Evolutionary conservation across 1,284 basidiomycete species (phyloP).

Genomic region (Ceratorhiza oryzae-sativae): DNA sequence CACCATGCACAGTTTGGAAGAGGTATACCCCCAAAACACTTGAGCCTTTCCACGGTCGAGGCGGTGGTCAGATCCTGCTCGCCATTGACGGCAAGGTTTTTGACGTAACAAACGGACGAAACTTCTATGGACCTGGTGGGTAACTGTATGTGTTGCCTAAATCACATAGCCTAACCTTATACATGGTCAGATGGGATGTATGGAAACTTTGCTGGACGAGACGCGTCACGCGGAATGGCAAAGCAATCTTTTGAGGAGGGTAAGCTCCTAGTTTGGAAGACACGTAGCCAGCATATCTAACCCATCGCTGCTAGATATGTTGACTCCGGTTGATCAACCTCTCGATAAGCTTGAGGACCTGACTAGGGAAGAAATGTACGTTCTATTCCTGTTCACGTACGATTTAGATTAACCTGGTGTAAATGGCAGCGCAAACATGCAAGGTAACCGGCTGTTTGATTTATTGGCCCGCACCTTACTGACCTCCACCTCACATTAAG

Average conservation of each 20-base stretch:
- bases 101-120: constrained; percentile 86
- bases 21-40: constrained; percentile 81
- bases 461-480: neutral
- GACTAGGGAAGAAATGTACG: constrained; percentile 82
- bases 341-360: constrained; percentile 84
- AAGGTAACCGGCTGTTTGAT: constrained; percentile 57
- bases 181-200: constrained; percentile 81
- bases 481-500: constrained; percentile 50
- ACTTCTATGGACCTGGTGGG: constrained; percentile 92
- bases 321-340: constrained; percentile 85
- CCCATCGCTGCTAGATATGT: constrained; percentile 72
- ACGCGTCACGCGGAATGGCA: constrained; percentile 94
- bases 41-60: constrained; percentile 68
- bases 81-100: constrained; percentile 90
- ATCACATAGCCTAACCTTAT: neutral
- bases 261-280: constrained; percentile 51
- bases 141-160: neutral
- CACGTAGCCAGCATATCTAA: neutral
- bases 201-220: constrained; percentile 94
- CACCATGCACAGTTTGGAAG: constrained; percentile 75
- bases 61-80: constrained; percentile 77
- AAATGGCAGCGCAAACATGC: constrained; percentile 81
- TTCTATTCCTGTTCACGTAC: constrained; percentile 43
- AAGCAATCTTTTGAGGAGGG: constrained; percentile 94
- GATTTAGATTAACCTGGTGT: neutral